Percentiles rank a stretch among this genome's conserved stretches.
These are phyloP conservation scores for Phylloporus sp. DNA, from an alignment of 768 basidiomycete genomes.

Conservation along the genomic window DNA sequence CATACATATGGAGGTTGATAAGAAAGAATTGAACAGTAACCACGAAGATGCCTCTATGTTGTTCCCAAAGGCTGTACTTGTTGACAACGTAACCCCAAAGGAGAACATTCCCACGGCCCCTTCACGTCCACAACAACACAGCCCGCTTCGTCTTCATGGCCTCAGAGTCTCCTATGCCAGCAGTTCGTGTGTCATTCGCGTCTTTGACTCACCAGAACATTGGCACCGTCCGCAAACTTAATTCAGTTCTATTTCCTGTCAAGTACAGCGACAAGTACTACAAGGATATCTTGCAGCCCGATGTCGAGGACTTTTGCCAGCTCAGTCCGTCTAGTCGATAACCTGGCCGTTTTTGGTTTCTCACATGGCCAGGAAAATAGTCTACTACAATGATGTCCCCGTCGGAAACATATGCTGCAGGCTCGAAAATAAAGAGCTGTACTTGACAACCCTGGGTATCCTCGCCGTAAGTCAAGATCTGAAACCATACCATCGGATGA, in stretches of 20 bases:
- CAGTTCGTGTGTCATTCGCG: constrained; percentile 60
- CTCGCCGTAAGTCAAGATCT: constrained; percentile 60
- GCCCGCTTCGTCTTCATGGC: constrained; percentile 6
- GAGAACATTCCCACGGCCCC: constrained; percentile 23
- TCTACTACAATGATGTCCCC: constrained; percentile 91
- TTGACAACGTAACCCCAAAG: background rate
- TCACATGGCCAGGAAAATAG: constrained; percentile 39
- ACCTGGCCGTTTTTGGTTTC: constrained; percentile 15
- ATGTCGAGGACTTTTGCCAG: constrained; percentile 84
- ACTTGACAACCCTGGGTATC: constrained; percentile 91
- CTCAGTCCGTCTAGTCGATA: constrained; percentile 56
- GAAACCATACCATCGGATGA: constrained; percentile 9
- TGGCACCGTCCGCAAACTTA: constrained; percentile 60
- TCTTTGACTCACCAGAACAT: constrained; percentile 79
- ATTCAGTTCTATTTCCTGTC: constrained; percentile 83
- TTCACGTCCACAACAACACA: constrained; percentile 21
- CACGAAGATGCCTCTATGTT: constrained; percentile 9
- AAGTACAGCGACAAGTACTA: constrained; percentile 89
- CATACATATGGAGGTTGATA: constrained; percentile 22
- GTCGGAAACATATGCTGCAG: constrained; percentile 87
- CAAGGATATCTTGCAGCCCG: constrained; percentile 67
- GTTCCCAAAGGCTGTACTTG: constrained; percentile 17
- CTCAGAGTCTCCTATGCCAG: constrained; percentile 15
- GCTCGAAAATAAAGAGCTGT: constrained; percentile 61
- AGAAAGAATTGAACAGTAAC: constrained; percentile 19